Evolutionary conservation across 208 protist genomes (phyloP).

Genomic region (Zelonia costaricensis): DNA sequence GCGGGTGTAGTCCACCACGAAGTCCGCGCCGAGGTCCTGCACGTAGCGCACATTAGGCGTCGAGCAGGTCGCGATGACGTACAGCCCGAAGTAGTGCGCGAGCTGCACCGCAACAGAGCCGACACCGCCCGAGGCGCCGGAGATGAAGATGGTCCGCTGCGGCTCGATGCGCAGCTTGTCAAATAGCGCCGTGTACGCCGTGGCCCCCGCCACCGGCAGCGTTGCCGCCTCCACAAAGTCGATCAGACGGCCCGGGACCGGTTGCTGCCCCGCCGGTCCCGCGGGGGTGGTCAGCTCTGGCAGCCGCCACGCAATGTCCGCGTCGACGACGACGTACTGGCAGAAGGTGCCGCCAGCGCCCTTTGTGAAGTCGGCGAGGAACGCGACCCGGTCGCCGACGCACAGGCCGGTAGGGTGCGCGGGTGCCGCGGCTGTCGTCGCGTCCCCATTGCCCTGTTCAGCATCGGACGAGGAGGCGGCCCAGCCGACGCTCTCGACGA

Average conservation of each 20-base stretch:
- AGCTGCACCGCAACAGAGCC: slow-evolving; percentile 78
- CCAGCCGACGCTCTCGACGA: slow-evolving; percentile 76
- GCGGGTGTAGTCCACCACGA: slow-evolving; percentile 71
- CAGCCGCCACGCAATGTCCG: slow-evolving; percentile 52
- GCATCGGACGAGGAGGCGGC: slow-evolving; percentile 7
- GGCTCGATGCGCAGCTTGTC: slow-evolving; percentile 69
- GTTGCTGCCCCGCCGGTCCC: neutral
- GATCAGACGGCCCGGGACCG: slow-evolving; percentile 30
- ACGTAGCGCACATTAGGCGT: slow-evolving; percentile 58
- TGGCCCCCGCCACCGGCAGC: slow-evolving; percentile 57
- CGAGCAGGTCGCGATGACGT: slow-evolving; percentile 67
- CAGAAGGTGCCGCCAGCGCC: slow-evolving; percentile 59
- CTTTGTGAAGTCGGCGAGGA: slow-evolving; percentile 50
- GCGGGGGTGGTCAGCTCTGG: slow-evolving; percentile 17
- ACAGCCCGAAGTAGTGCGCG: slow-evolving; percentile 71
- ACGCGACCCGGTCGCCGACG: slow-evolving; percentile 67
- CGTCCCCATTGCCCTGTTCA: neutral
- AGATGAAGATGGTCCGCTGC: slow-evolving; percentile 75
- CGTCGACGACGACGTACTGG: slow-evolving; percentile 65
- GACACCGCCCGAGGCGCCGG: slow-evolving; percentile 71
- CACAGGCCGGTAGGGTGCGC: slow-evolving; percentile 18
- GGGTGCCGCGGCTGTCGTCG: neutral
- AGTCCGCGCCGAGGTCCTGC: slow-evolving; percentile 58
- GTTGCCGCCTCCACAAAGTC: slow-evolving; percentile 74
- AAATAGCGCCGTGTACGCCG: slow-evolving; percentile 77